Base-by-base conservation (phyloP, 306 rosid species). In the Quercus robur region DNA sequence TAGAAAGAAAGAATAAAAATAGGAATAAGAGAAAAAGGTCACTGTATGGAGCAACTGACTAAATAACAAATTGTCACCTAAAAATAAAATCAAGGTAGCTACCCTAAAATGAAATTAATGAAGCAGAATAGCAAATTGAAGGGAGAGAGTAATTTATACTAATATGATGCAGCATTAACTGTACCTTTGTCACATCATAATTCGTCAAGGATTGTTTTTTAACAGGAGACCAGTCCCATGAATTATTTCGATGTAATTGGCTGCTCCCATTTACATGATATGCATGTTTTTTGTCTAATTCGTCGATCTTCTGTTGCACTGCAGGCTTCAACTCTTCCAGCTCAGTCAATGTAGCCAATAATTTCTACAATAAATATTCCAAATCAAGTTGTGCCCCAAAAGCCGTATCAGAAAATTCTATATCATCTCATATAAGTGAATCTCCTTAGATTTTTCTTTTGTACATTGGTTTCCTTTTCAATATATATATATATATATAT, bases 291-390 rank as follows among this genome's bases (percentile, higher is more conserved):
- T 88, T 80, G 78, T 91, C 89, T 71, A 85, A 81, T 77, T 93
- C 99, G 21, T 81, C 81, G 71, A 85, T 79, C 96, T 89, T 95
- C 86, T 82, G 91, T 80, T 88, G 91, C 61, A 93, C 99, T 76
- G 81, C 82, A 31, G 99, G 97, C 86, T 95, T 91, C 87, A 95
- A 84, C 38, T 82, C 80, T 88, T 95, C 99, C 81, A 95, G 89
- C 85, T 95, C 99, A 81, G 75, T 84, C 81, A 95, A 28, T 70
- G 98, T 89, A 84, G 49, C 62, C 72, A 95, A 72, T 82, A 93
- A 77, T 84, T 79, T 87, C 99, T 95, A 75, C 75, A 85, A 62
- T 62, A 84, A 52, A 61, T 23, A 77, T 72, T 69, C 13, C 31
- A 77, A 79, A 77, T 75, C 79, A 86, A 79, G 72, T 74, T 52